Percentiles rank a stretch among this genome's conserved stretches.
phyloP scores from a whole-genome alignment of 1,139 yeast genomes.

The Suhomyces coccinellae region DNA sequence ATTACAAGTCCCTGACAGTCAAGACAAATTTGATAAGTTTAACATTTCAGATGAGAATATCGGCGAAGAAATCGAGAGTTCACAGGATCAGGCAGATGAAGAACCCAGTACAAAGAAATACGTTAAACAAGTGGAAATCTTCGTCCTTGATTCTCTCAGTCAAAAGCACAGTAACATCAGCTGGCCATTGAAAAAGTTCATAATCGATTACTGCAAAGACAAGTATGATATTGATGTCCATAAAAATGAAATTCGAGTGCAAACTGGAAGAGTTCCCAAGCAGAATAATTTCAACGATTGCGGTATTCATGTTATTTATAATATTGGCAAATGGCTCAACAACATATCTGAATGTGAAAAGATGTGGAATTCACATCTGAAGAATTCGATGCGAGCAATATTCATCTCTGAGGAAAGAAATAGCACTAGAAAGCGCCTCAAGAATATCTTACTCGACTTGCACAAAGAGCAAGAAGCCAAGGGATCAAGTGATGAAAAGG shows the following conservation, averaged over 20 bases:
- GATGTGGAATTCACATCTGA: constrained; percentile 45
- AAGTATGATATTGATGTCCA: constrained; percentile 52
- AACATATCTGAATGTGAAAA: constrained; percentile 50
- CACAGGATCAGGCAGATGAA: background rate
- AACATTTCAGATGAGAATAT: constrained; percentile 9
- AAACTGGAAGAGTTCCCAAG: constrained; percentile 67
- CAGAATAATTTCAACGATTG: constrained; percentile 93
- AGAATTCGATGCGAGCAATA: constrained; percentile 12
- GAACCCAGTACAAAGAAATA: constrained; percentile 3
- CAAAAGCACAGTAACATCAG: constrained; percentile 57
- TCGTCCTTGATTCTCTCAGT: constrained; percentile 75
- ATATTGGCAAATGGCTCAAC: constrained; percentile 63
- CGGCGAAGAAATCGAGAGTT: constrained; percentile 1
- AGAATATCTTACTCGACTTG: constrained; percentile 27
- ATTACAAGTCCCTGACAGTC: constrained; percentile 14
- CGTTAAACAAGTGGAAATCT: constrained; percentile 46
- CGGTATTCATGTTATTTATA: constrained; percentile 88
- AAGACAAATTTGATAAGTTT: constrained; percentile 10
- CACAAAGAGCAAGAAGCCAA: constrained; percentile 21
- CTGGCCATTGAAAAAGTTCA: constrained; percentile 58
- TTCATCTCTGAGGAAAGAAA: constrained; percentile 38
- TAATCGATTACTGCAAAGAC: constrained; percentile 72
- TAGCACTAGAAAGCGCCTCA: constrained; percentile 32
- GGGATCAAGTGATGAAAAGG: background rate
- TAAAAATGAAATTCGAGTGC: constrained; percentile 42